phyloP scores from a whole-genome alignment of 176 grass and related monocot species.

The Rhynchospora breviuscula region DNA sequence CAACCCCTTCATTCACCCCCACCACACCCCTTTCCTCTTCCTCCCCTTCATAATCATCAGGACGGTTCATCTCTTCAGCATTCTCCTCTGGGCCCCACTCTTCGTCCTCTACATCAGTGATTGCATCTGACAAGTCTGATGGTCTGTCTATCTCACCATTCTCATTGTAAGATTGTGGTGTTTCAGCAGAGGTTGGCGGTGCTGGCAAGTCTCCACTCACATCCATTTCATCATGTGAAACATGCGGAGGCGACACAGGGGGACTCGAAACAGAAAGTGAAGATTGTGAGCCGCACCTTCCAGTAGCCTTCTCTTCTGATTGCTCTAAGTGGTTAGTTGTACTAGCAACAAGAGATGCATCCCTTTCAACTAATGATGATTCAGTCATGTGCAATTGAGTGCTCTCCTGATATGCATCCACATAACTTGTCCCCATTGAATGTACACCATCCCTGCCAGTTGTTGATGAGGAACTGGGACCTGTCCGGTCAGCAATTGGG shows the following conservation, averaged over 20 bases:
- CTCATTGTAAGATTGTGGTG: conserved; percentile 57
- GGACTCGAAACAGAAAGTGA: conserved; percentile 89
- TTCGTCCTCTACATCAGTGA: conserved; percentile 55
- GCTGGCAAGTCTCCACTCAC: conserved; percentile 83
- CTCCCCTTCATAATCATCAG: conserved; percentile 70
- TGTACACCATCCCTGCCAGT: conserved; percentile 52
- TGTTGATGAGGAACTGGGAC: conserved; percentile 32
- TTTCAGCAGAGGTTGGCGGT: conserved; percentile 89
- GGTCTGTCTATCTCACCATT: conserved; percentile 28
- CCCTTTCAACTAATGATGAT: conserved; percentile 23
- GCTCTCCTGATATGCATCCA: conserved; percentile 47
- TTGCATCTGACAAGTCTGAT: conserved; percentile 40
- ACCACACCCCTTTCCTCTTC: conserved; percentile 49
- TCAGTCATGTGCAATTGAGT: conserved; percentile 30
- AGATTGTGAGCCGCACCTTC: conserved; percentile 67
- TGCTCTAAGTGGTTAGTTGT: conserved; percentile 38
- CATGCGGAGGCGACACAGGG: conserved; percentile 66
- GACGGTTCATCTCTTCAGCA: conserved; percentile 43
- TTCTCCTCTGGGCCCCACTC: conserved; percentile 54
- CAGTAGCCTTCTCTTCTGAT: conserved; percentile 44
- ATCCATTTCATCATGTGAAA: conserved; percentile 96
- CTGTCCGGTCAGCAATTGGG: conserved; percentile 34
- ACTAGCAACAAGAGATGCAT: not conserved
- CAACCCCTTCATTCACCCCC: conserved; percentile 54
- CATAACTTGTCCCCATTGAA: conserved; percentile 46